Evolutionary conservation across 345 rosid species (phyloP).

Genomic region (Eucalyptus cloeziana): DNA sequence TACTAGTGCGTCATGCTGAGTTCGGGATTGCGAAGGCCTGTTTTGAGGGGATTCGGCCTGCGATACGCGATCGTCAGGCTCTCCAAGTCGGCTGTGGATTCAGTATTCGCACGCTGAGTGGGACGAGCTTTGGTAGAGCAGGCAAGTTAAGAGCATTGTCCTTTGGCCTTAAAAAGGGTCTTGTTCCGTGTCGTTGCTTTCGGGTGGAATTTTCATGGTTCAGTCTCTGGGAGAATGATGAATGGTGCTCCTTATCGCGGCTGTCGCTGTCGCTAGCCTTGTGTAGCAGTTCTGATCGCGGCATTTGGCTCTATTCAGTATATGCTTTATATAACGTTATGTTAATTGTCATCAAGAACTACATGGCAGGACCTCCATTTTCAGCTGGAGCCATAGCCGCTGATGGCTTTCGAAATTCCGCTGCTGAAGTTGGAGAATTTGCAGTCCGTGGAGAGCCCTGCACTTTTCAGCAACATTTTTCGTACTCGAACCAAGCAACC

Average conservation of each 20-base stretch:
- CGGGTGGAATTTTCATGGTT: not conserved
- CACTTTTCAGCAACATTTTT: not conserved
- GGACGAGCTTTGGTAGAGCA: not conserved
- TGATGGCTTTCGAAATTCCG: slow-evolving; percentile 28
- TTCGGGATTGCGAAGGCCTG: not conserved
- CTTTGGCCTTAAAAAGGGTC: not conserved
- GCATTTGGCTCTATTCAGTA: not conserved
- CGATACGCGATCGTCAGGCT: not conserved
- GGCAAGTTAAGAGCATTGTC: not conserved
- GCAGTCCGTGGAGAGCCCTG: slow-evolving; percentile 12
- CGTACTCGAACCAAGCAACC: not conserved
- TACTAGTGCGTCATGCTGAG: not conserved
- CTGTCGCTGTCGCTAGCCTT: not conserved
- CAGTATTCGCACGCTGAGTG: not conserved
- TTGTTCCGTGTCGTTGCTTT: not conserved
- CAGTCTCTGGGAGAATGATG: not conserved
- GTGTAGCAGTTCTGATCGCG: not conserved
- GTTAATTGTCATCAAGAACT: slow-evolving; percentile 7
- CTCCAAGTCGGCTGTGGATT: not conserved
- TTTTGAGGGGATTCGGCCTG: not conserved
- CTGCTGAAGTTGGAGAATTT: slow-evolving; percentile 12
- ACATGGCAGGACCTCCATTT: slow-evolving; percentile 56
- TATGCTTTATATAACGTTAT: not conserved
- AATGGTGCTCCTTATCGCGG: too few species aligned
- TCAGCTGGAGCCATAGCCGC: slow-evolving; percentile 54